A percentile compares a stretch with the other conserved stretches of the same genome.
phyloP scores from a whole-genome alignment of 768 basidiomycete species.

The Astraeus odoratus region DNA sequence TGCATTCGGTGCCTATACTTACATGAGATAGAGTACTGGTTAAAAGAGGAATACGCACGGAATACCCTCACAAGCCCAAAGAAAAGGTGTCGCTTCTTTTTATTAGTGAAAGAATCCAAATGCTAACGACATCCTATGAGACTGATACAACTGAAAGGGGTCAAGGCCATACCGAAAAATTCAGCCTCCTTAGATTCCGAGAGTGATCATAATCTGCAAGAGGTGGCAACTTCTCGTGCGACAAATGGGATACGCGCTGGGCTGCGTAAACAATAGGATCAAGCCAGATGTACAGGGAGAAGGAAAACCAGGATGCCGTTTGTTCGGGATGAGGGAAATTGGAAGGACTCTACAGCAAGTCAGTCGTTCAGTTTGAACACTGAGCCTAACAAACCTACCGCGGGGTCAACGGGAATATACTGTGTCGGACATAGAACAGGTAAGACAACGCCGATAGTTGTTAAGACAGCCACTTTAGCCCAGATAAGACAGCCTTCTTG shows the following conservation, averaged over 20 bases:
- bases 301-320: constrained; percentile 30
- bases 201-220: constrained; percentile 42
- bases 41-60: background rate
- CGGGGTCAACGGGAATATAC: constrained; percentile 52
- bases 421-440: constrained; percentile 50
- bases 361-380: background rate
- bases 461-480: constrained; percentile 43
- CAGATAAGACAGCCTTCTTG: constrained; percentile 45
- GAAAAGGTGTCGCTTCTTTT: constrained; percentile 9
- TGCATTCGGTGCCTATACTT: constrained; percentile 4
- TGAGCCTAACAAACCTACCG: background rate
- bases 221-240: constrained; percentile 37
- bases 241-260: constrained; percentile 37
- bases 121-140: constrained; percentile 14
- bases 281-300: constrained; percentile 43
- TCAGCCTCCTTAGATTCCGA: constrained; percentile 27
- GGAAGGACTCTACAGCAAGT: constrained; percentile 15
- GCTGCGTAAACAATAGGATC: constrained; percentile 43
- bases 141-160: too few relatives aligned
- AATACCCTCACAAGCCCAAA: constrained; percentile 12
- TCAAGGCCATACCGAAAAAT: constrained; percentile 23
- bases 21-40: background rate
- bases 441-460: constrained; percentile 38
- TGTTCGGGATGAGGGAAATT: constrained; percentile 33
- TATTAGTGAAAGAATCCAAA: constrained; percentile 16